Base-by-base conservation (phyloP, 2,329 filamentous ascomycete species). In the Sclerotinia subarctica region DNA sequence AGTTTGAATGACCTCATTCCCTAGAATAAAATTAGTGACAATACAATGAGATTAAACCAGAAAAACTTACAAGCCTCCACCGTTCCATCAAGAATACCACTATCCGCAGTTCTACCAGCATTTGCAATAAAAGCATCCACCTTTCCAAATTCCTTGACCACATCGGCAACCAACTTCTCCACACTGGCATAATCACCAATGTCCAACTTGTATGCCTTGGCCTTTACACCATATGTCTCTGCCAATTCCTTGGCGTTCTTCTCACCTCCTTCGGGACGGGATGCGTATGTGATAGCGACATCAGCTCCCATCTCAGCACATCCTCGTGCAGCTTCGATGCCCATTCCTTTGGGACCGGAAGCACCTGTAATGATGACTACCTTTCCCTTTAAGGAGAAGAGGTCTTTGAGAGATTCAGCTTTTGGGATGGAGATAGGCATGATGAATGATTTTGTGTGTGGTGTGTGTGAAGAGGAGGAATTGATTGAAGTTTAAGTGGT, bases 51-150 rank as follows among this genome's bases (percentile, higher is more conserved):
- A 46, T 1, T 35, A 11, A 15, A 15, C 19, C 3, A 0, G 32
- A 24, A 32, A 24, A 49, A 64, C 66, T 56, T 56, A 67, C 89
- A 92, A 73, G 86, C 86, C 77, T 89, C 82, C 66, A 90, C 85
- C 60, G 85, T 82, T 71, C 87, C 87, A 71, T 92, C 90, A 60
- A 92, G 82, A 76, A 92, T 84, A 68, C 89, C 90, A 67, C 81
- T 81, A 80, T 89, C 84, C 73, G 90, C 89, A 7, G 90, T 91
- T 70, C 87, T 85, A 68, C 90, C 90, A 26, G 90, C 89, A 78
- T 90, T 90, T 79, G 87, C 87, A 72, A 90, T 85, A 79, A 89
- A 88, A 74, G 84, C 85, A 75, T 90, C 87, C 75, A 90, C 84
- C 80, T 88, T 84, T 78, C 87, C 87, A 57, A 93, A 94, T 76